Base-by-base conservation (phyloP, 257 asterid genomes). In the Linaria vulgaris region DNA sequence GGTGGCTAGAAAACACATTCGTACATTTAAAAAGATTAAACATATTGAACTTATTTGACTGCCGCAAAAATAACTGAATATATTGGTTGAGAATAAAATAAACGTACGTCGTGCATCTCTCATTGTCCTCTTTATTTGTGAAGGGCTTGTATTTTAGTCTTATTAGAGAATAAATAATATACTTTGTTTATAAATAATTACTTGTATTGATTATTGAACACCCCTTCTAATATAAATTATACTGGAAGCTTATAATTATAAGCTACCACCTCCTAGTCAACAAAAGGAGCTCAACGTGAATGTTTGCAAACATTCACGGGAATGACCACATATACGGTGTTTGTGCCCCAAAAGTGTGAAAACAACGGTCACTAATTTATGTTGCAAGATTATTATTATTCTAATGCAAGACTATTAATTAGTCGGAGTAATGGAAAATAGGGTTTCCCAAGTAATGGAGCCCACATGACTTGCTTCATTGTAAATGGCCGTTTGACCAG, bases 241-340 rank as follows among this genome's bases (percentile, higher is more conserved):
- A n/a, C n/a, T n/a, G n/a, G 12, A 63, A 30, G 37, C 59, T 7
- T 47, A 20, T 39, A 46, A n/a, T n/a, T n/a, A n/a, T n/a, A n/a
- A n/a, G n/a, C n/a, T n/a, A n/a, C n/a, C n/a, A n/a, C n/a, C n/a
- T n/a, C 56, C 72, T 72, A 69, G 45, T 55, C 34, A 34, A 14
- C 50, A 56, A 25, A 63, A 49, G 69, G 51, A 64, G 56, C 77
- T 66, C 76, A 52, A 76, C 74, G 78, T 74, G 87, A 81, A 84
- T 79, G 79, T 81, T 77, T 72, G 46, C 71, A 69, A 68, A 77
- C 83, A 73, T 81, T 79, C 87, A 78, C 83, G 82, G 76, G 85
- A 74, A 74, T 53, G 50, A 37, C 69, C 54, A 52, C 21, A 41
- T 23, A 16, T 6, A 27, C 61, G 61, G 31, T 78, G 31, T 59